These are phyloP conservation scores for Combretum micranthum DNA, from an alignment of 345 rosid species.

Conservation along the genomic window DNA sequence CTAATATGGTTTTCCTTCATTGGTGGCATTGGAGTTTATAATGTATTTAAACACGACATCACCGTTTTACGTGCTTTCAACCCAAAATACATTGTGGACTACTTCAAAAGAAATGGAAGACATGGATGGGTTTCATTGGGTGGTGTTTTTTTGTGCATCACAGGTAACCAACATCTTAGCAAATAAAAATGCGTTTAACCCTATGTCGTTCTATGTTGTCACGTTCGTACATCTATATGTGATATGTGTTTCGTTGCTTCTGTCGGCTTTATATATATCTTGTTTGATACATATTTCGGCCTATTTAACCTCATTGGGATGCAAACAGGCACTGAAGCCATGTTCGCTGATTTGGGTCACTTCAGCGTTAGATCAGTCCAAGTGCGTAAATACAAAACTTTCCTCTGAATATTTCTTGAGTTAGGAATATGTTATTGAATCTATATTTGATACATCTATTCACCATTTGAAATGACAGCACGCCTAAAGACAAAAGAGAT, in stretches of 20 bases:
- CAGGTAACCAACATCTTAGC: slow-evolving; percentile 48
- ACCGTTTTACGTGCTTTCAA: slow-evolving; percentile 59
- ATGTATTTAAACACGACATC: slow-evolving; percentile 46
- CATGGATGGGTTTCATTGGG: too few species aligned
- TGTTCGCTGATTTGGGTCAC: slow-evolving; percentile 88
- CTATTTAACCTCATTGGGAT: background rate
- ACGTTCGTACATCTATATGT: too few species aligned
- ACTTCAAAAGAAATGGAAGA: slow-evolving; percentile 47
- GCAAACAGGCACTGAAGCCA: slow-evolving; percentile 66
- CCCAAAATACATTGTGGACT: slow-evolving; percentile 45
- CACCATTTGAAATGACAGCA: too few species aligned
- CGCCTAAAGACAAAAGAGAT: too few species aligned
- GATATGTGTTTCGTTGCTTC: too few species aligned
- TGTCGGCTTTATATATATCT: background rate
- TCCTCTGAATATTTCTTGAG: too few species aligned
- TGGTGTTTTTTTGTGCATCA: slow-evolving; percentile 60
- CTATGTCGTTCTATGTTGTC: too few species aligned
- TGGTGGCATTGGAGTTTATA: slow-evolving; percentile 37
- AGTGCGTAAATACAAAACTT: slow-evolving; percentile 27
- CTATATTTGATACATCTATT: too few species aligned
- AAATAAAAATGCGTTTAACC: too few species aligned
- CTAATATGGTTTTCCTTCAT: slow-evolving; percentile 49
- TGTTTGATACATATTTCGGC: background rate
- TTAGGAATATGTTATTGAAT: background rate
- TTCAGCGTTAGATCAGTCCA: slow-evolving; percentile 67